These are phyloP conservation scores for Cicer cuneatum DNA, from an alignment of 306 rosid genomes.

Conservation along the genomic window DNA sequence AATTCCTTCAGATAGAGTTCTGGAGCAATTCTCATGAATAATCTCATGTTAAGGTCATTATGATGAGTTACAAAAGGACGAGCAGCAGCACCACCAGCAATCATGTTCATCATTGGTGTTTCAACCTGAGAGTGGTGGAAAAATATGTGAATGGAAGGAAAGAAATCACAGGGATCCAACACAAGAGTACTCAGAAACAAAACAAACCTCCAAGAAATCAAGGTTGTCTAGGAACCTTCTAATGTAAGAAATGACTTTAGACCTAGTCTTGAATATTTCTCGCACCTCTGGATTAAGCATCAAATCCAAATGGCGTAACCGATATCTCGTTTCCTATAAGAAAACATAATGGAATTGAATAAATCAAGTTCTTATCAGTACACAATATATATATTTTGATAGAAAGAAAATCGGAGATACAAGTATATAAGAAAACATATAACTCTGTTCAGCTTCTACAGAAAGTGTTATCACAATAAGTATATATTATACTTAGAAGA, in stretches of 20 bases:
- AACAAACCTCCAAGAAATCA: constrained; percentile 93
- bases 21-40: constrained; percentile 92
- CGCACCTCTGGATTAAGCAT: constrained; percentile 85
- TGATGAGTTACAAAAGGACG: constrained; percentile 92
- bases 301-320: constrained; percentile 86
- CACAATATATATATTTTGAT: not conserved
- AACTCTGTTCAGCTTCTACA: not conserved
- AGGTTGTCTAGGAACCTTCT: constrained; percentile 74
- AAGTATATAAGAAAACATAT: not conserved
- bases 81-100: constrained; percentile 98
- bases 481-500: constrained; percentile 1
- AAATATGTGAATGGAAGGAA: constrained; percentile 35
- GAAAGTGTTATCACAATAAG: constrained; percentile 40
- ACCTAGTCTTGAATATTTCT: constrained; percentile 81
- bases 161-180: not conserved
- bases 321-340: constrained; percentile 89
- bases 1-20: constrained; percentile 93
- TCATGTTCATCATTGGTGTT: constrained; percentile 99
- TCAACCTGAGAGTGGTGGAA: constrained; percentile 68
- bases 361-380: not conserved
- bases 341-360: not conserved
- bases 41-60: constrained; percentile 86
- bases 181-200: constrained; percentile 12
- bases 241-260: constrained; percentile 65
- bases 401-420: constrained; percentile 13